Evolutionary conservation across 2,329 filamentous ascomycete species (phyloP).

Genomic region (Aspergillus glaucus): DNA sequence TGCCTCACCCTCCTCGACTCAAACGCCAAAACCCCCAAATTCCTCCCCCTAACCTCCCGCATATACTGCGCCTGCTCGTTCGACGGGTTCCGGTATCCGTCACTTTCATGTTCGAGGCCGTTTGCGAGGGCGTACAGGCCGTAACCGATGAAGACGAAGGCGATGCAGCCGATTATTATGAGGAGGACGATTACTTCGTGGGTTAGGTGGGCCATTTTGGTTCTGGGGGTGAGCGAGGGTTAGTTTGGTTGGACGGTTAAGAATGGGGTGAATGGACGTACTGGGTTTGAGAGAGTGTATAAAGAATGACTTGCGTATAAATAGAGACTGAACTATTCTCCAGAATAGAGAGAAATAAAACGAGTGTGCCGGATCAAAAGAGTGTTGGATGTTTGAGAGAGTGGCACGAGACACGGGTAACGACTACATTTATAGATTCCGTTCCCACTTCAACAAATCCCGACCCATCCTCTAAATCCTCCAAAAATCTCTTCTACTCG

Average conservation of each 20-base stretch:
- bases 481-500: background rate
- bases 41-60: conserved; percentile 19
- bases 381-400: background rate
- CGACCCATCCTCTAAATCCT: background rate
- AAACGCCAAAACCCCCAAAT: conserved; percentile 16
- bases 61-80: conserved; percentile 24
- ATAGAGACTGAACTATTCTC: background rate
- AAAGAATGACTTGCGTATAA: background rate
- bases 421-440: background rate
- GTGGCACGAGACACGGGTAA: conserved; percentile 1
- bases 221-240: background rate
- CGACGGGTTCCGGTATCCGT: conserved; percentile 8
- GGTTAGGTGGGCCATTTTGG: background rate
- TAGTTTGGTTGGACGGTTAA: background rate
- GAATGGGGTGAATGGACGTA: background rate
- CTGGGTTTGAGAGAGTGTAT: background rate
- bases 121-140: conserved; percentile 16
- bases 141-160: conserved; percentile 22
- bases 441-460: background rate
- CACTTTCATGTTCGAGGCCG: conserved; percentile 6
- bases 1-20: conserved; percentile 3
- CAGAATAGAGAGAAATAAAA: background rate
- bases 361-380: background rate
- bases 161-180: conserved; percentile 18
- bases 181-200: conserved; percentile 7